A percentile compares a stretch with the other conserved stretches of the same genome.
These are phyloP conservation scores for Phoenix roebelenii DNA, from an alignment of 176 grass and related monocot species.

Conservation along the genomic window DNA sequence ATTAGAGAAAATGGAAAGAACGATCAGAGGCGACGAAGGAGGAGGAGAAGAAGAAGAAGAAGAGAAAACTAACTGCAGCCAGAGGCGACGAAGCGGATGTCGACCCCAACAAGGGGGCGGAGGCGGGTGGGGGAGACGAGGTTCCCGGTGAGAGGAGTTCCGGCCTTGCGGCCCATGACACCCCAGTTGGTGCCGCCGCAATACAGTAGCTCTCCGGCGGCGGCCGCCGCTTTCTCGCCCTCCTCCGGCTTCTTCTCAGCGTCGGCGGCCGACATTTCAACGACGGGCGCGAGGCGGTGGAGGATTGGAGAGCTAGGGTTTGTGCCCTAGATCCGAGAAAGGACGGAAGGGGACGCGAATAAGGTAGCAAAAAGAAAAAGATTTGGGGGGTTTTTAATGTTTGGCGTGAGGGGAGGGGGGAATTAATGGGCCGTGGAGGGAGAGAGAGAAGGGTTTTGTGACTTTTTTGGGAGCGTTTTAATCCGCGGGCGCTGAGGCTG, in stretches of 20 bases:
- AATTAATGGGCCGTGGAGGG: too few relatives aligned
- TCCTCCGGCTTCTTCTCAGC: conserved; percentile 35
- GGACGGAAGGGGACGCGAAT: too few relatives aligned
- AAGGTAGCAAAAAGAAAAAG: too few relatives aligned
- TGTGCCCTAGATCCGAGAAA: neutral
- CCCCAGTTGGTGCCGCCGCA: conserved; percentile 77
- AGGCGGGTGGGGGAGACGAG: conserved; percentile 68
- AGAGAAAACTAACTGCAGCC: conserved; percentile 51
- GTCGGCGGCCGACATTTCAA: conserved; percentile 12
- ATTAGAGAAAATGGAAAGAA: too few relatives aligned
- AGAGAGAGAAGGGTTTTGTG: too few relatives aligned
- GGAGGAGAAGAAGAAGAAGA: neutral
- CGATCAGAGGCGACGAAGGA: neutral
- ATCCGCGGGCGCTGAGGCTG: too few relatives aligned
- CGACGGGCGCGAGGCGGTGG: neutral
- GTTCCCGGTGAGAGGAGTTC: conserved; percentile 22
- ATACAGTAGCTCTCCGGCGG: conserved; percentile 57
- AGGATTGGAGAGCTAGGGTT: neutral
- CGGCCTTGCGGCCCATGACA: conserved; percentile 48
- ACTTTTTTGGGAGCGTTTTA: too few relatives aligned
- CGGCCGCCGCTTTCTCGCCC: neutral
- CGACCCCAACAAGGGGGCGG: conserved; percentile 62
- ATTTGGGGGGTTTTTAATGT: too few relatives aligned
- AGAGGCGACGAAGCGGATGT: conserved; percentile 80
- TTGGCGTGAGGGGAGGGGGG: too few relatives aligned